Base-by-base conservation (phyloP, 1,139 yeast genomes). In the Diutina neorugosa region DNA sequence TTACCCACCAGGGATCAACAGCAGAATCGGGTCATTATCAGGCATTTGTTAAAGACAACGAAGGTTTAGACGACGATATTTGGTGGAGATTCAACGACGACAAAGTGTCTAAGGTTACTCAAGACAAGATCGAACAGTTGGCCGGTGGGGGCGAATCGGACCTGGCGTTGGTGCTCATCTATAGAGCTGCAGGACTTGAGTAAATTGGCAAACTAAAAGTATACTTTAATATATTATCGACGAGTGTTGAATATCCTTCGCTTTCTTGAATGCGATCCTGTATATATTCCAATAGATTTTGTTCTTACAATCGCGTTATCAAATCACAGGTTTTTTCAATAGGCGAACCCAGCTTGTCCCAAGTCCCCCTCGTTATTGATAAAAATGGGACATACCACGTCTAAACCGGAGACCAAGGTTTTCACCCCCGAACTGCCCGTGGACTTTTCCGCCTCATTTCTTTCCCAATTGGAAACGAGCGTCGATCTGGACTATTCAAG, bases 81-180 rank as follows among this genome's bases (percentile, higher is more conserved):
- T 93, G 99, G 99, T 93, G 88, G 84, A 85, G 84, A 64, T 94
- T 89, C 69, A 90, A 93, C 65, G 99, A 93, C 66, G 96, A 91
- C 68, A 85, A 86, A 65, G 96, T 94, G n/a, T 72, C 82, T 9
- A 70, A 77, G 44, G 90, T 91, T 16, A 79, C 76, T 56, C 86
- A 81, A 63, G 94, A 89, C 53, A 88, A 81, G 64, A 81, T 93
- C 57, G 96, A 89, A 65, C 70, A 79, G 54, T 76, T 94, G 58
- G 87, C 97, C 8, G 99, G 98, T 51, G 99, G 99, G 53, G 97
- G 98, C 57, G 98, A 94, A 70, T 84, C 96, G 61, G 98, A 93
- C 68, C 83, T 95, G 62, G 98, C 98, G 1, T 79, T 93, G 68
- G 84, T 94, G 57, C 76, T 91, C 59, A 69, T 93, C 54, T 93